Base-by-base conservation (phyloP, 148 eudicot genomes). In the Rhododendron simsii region DNA sequence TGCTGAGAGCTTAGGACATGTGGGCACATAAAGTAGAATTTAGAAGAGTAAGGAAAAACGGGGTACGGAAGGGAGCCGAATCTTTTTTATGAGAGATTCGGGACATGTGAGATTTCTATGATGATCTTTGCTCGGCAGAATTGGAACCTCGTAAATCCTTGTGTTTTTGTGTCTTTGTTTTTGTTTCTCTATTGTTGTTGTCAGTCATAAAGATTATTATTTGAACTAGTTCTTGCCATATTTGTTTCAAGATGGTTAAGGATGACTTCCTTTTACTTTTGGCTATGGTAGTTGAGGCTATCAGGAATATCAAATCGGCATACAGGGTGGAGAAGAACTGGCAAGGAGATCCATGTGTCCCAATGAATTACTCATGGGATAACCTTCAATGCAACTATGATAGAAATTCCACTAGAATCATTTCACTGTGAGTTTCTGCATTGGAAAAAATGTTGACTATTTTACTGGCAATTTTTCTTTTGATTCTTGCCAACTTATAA, bases 261-360 rank as follows among this genome's bases (percentile, higher is more conserved):
- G 41, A 33, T 73, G 9, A 73, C 10, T 35, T 30, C 44, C 44
- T 21, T 14, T 73, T 20, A 11, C 14, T 81, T 81, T 11, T 53
- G 83, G 67, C 20, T 73, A 28, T 55, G 39, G 23, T 78, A 91
- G 93, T 87, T 81, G 81, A 33, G n/a, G 90, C 91, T 14, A 69
- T 92, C 3, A 20, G 37, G 78, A 48, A 85, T n/a, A 87, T 90
- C 63, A 91, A 91, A 86, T 85, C 84, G n/a, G 45, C 3, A 3
- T 91, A 91, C 65, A 80, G 71, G 7, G 18, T 86, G 86, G 59
- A 30, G 39, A 90, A 78, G 76, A 87, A 89, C 45, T 91, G 93
- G 94, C 93, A 91, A 86, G 92, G 94, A 7, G 94, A 92, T 87
- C 93, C 94, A 14, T 91, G 93, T 59, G 73, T 41, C 59, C 93